Conservation (phyloP, 2,329 filamentous ascomycete genomes). For the Hirsutella rhossiliensis region DNA sequence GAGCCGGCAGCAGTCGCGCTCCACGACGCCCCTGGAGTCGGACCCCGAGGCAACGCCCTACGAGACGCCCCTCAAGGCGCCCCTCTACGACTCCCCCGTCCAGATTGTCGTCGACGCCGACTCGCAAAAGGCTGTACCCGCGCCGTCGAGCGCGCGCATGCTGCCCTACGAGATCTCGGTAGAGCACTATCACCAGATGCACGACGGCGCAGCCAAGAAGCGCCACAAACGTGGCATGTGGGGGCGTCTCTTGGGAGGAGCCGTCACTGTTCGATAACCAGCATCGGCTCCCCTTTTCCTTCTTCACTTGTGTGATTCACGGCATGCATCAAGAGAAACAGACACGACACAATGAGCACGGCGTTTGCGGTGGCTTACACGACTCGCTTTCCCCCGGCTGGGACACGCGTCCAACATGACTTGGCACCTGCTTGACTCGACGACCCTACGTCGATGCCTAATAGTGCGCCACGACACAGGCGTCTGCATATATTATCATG, state of each 20-base stretch:
- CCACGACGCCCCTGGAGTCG: constrained; percentile 38
- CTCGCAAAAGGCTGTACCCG: constrained; percentile 8
- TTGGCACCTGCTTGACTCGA: neutral
- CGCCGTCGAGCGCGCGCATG: constrained; percentile 18
- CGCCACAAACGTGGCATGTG: constrained; percentile 39
- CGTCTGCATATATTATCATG: neutral
- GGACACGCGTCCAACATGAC: neutral
- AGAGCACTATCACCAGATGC: constrained; percentile 38
- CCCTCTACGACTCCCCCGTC: constrained; percentile 37
- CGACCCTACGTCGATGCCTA: neutral
- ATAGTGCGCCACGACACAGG: neutral
- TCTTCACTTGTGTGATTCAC: neutral
- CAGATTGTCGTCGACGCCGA: constrained; percentile 30
- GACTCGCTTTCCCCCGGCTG: neutral
- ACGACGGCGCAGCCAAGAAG: constrained; percentile 35
- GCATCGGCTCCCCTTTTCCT: neutral
- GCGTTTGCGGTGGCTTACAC: neutral
- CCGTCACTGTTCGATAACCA: constrained; percentile 24
- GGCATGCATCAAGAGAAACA: neutral
- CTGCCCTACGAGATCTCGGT: constrained; percentile 44
- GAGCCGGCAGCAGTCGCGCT: constrained; percentile 34
- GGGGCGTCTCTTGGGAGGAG: constrained; percentile 38
- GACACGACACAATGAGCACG: neutral
- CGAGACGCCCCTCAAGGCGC: constrained; percentile 7
- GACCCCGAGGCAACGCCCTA: constrained; percentile 20